phyloP scores from a whole-genome alignment of 495 filamentous ascomycete genomes.

The Penicillium tannophilum region DNA sequence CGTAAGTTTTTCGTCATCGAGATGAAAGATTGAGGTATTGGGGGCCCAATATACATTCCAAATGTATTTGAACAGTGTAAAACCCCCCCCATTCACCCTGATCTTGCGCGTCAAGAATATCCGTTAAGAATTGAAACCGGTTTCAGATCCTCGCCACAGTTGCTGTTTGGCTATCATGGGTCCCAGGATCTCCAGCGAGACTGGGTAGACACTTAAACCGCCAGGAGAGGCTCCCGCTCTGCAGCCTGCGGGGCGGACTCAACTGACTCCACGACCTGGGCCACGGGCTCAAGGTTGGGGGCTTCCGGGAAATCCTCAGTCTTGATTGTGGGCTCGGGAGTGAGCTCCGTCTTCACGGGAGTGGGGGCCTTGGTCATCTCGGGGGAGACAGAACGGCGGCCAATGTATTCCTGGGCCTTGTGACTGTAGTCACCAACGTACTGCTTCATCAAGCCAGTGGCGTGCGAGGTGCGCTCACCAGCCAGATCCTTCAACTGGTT shows the following conservation, averaged over 20 bases:
- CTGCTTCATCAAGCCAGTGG: constrained; percentile 73
- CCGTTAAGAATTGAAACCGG: constrained; percentile 6
- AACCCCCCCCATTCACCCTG: background rate
- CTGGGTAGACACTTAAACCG: constrained; percentile 25
- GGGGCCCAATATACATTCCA: constrained; percentile 18
- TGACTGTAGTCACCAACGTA: constrained; percentile 81
- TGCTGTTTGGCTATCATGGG: constrained; percentile 1
- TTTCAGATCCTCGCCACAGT: background rate
- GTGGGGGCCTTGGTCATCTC: constrained; percentile 33
- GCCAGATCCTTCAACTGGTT: constrained; percentile 77
- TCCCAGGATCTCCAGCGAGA: background rate
- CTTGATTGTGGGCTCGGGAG: constrained; percentile 52
- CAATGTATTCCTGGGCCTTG: constrained; percentile 79
- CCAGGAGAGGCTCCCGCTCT: constrained; percentile 42
- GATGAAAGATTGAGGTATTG: constrained; percentile 5
- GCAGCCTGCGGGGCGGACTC: constrained; percentile 19
- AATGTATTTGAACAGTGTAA: constrained; percentile 11
- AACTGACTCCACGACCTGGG: constrained; percentile 27
- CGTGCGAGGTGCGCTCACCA: constrained; percentile 76
- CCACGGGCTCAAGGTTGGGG: constrained; percentile 53
- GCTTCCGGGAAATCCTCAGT: constrained; percentile 61
- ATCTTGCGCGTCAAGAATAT: constrained; percentile 8
- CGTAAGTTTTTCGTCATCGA: constrained; percentile 22
- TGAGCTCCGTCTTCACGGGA: constrained; percentile 50
- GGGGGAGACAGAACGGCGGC: constrained; percentile 53